Conservation (phyloP, 139 green algal species). For the Tetraselmis chui region DNA sequence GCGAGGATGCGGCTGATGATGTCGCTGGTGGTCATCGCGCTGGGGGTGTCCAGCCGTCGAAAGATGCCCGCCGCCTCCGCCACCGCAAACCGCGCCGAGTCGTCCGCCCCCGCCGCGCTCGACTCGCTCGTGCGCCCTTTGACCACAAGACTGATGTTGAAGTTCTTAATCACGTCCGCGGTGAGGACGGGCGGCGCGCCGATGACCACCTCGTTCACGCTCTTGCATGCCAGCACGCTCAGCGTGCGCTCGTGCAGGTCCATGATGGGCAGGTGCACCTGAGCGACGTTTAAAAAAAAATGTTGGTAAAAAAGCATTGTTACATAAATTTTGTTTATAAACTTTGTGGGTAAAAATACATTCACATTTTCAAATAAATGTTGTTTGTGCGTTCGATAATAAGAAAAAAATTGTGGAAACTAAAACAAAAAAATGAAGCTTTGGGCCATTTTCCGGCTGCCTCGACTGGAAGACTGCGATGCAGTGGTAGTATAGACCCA, state of each 20-base stretch:
- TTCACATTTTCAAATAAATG: background rate
- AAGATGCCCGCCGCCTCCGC: constrained; percentile 34
- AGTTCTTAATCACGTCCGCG: constrained; percentile 87
- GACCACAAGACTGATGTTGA: constrained; percentile 92
- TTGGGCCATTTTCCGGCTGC: no score
- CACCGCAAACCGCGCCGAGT: background rate
- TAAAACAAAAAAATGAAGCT: no score
- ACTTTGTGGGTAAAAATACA: constrained; percentile 5
- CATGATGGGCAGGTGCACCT: constrained; percentile 92
- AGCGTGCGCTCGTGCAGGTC: constrained; percentile 93
- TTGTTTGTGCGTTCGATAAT: no score
- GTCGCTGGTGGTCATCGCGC: constrained; percentile 63
- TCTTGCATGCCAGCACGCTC: constrained; percentile 88
- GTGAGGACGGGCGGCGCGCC: constrained; percentile 60
- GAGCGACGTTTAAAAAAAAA: constrained; percentile 17
- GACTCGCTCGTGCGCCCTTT: constrained; percentile 70
- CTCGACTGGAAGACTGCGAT: no score
- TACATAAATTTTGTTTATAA: background rate
- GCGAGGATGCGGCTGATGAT: constrained; percentile 90
- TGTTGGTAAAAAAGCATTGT: background rate
- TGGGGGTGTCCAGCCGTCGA: constrained; percentile 54
- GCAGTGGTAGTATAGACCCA: no score
- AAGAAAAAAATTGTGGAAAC: no score
- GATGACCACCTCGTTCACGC: constrained; percentile 96
- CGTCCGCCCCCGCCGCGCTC: constrained; percentile 14